Evolutionary conservation across 805 yeast genomes (phyloP).

Genomic region (Wickerhamomyces bisporus): DNA sequence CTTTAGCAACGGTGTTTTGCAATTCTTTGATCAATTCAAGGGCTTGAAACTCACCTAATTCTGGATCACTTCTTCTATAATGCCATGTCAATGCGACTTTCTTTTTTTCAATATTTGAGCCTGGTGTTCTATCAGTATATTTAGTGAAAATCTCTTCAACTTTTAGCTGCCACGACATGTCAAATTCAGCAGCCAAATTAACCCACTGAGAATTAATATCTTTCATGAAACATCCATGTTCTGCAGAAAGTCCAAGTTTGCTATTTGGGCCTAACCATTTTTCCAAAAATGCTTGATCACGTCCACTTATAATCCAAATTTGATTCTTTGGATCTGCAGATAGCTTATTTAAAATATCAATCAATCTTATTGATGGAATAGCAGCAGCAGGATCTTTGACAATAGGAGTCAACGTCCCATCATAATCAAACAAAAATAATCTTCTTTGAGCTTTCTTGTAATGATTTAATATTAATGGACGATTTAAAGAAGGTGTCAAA

Average conservation of each 20-base stretch:
- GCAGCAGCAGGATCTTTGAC: slow-evolving; percentile 98
- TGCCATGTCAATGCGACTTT: slow-evolving; percentile 98
- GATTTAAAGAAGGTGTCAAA: slow-evolving; percentile 77
- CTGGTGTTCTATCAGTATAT: slow-evolving; percentile 87
- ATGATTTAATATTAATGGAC: slow-evolving; percentile 54
- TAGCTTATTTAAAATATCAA: slow-evolving; percentile 51
- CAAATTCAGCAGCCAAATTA: slow-evolving; percentile 73
- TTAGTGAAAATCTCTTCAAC: slow-evolving; percentile 69
- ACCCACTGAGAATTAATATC: slow-evolving; percentile 72
- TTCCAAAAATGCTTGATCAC: slow-evolving; percentile 87
- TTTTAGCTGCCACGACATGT: slow-evolving; percentile 92
- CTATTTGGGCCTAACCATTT: slow-evolving; percentile 75
- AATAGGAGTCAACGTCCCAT: slow-evolving; percentile 95
- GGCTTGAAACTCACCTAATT: slow-evolving; percentile 84
- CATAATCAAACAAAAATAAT: slow-evolving; percentile 89
- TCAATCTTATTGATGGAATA: slow-evolving; percentile 75
- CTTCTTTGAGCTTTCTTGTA: slow-evolving; percentile 63
- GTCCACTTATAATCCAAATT: slow-evolving; percentile 93
- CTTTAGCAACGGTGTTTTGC: slow-evolving; percentile 49
- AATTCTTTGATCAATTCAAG: slow-evolving; percentile 63
- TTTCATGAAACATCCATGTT: slow-evolving; percentile 94
- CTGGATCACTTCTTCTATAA: slow-evolving; percentile 92
- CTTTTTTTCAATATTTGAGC: slow-evolving; percentile 79
- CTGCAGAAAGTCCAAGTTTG: slow-evolving; percentile 82
- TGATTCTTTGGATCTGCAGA: slow-evolving; percentile 74